phyloP scores from a whole-genome alignment of 768 basidiomycete species.

The Hygrophorus russula region DNA sequence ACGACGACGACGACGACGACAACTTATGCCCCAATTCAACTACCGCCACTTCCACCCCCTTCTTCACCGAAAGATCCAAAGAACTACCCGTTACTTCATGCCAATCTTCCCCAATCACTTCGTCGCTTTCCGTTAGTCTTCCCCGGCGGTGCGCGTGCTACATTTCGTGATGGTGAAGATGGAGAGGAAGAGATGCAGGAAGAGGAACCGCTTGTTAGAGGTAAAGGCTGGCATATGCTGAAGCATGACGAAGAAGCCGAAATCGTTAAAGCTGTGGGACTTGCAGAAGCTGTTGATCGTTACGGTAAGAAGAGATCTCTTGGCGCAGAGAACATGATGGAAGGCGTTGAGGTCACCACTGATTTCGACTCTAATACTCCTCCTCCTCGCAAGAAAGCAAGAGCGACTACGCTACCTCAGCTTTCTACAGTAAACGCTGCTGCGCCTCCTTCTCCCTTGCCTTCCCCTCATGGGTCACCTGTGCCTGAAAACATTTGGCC shows the following conservation, averaged over 20 bases:
- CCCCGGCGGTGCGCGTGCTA: conserved; percentile 71
- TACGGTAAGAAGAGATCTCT: conserved; percentile 81
- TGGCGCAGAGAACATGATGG: conserved; percentile 41
- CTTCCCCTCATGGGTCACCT: conserved; percentile 79
- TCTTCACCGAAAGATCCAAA: conserved; percentile 68
- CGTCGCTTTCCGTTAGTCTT: conserved; percentile 71
- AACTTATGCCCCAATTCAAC: conserved; percentile 77
- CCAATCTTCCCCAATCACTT: conserved; percentile 60
- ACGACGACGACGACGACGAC: conserved; percentile 91
- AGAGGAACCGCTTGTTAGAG: conserved; percentile 54
- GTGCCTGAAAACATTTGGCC: conserved; percentile 69
- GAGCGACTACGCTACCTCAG: conserved; percentile 45
- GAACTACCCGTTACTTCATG: conserved; percentile 67
- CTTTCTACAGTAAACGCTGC: conserved; percentile 60
- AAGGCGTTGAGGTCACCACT: conserved; percentile 32
- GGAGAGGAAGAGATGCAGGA: conserved; percentile 60
- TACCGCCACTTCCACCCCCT: conserved; percentile 65
- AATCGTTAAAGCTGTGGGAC: conserved; percentile 41
- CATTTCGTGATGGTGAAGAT: conserved; percentile 60
- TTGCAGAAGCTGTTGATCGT: conserved; percentile 74
- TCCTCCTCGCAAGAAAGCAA: conserved; percentile 70
- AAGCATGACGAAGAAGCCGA: conserved; percentile 50
- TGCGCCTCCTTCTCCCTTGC: conserved; percentile 75
- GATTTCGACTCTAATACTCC: conserved; percentile 34
- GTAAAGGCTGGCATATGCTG: conserved; percentile 68